phyloP scores from a whole-genome alignment of 208 protist genomes.

The Crithidia acanthocephali region DNA sequence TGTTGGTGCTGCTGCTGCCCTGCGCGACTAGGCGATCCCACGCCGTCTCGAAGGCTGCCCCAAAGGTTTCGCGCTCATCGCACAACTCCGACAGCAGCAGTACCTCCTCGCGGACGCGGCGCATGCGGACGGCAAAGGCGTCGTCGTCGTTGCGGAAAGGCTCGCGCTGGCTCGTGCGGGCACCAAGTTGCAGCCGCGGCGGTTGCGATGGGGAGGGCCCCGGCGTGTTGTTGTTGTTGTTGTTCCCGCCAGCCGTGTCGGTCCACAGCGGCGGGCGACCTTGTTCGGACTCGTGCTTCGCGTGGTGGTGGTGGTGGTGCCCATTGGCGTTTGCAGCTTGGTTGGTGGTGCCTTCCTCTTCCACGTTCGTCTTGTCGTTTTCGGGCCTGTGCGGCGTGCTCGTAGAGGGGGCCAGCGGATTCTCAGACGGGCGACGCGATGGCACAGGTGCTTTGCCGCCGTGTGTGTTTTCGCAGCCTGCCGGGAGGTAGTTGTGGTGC shows the following conservation, averaged over 20 bases:
- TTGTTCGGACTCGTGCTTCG: neutral
- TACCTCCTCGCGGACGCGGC: constrained; percentile 38
- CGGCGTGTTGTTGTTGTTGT: neutral
- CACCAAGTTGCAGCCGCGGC: neutral
- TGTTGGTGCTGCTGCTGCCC: constrained; percentile 3
- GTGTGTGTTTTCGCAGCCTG: neutral
- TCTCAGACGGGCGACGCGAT: neutral
- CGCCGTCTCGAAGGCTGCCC: constrained; percentile 29
- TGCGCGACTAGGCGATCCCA: constrained; percentile 38
- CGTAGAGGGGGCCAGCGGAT: constrained; percentile 10
- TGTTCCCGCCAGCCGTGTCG: neutral
- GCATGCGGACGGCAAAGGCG: constrained; percentile 36
- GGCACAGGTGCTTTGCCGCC: neutral
- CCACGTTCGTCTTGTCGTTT: neutral
- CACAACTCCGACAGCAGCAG: constrained; percentile 59
- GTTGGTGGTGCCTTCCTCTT: neutral
- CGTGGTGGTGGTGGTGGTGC: neutral
- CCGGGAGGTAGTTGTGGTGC: neutral
- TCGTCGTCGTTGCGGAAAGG: constrained; percentile 7
- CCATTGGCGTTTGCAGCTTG: neutral
- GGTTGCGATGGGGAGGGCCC: constrained; percentile 5
- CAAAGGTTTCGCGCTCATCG: constrained; percentile 50
- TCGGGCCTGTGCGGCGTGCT: neutral
- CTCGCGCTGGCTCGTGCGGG: neutral
- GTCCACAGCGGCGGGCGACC: constrained; percentile 1